Conservation (phyloP, 2,329 filamentous ascomycete genomes). For the Aspergillus sp. region DNA sequence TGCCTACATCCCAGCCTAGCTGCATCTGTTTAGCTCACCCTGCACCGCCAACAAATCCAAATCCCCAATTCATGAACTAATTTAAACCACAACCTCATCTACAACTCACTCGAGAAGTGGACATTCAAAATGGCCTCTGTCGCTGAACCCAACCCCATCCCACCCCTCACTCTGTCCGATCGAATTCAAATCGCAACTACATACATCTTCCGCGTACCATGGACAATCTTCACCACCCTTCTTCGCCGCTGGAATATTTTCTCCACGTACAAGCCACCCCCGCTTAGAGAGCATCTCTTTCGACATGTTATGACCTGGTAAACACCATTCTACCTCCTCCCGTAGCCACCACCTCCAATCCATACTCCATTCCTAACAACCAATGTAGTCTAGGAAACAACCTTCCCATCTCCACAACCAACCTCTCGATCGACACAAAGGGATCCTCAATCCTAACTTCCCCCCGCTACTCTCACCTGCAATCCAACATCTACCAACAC, state of each 20-base stretch:
- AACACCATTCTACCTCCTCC: not conserved
- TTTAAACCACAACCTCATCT: not conserved
- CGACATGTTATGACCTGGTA: constrained; percentile 20
- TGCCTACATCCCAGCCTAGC: not conserved
- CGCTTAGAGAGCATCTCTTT: constrained; percentile 15
- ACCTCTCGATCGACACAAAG: constrained; percentile 3
- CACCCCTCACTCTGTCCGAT: constrained; percentile 2
- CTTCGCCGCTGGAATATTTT: constrained; percentile 13
- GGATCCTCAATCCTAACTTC: constrained; percentile 8
- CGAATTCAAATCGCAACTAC: constrained; percentile 11
- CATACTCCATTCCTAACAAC: no score
- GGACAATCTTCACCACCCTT: constrained; percentile 14
- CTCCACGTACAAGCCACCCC: constrained; percentile 13
- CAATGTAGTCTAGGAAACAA: constrained; percentile 14
- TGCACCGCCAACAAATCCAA: no score
- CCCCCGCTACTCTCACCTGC: constrained; percentile 11
- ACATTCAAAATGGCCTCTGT: not conserved
- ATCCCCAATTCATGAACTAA: no score
- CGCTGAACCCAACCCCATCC: constrained; percentile 10
- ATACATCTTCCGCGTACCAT: constrained; percentile 11
- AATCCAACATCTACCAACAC: constrained; percentile 9
- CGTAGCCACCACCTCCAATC: no score
- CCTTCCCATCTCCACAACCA: constrained; percentile 9
- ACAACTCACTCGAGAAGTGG: no score
- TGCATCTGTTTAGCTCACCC: not conserved